These are phyloP conservation scores for Bidens hawaiensis DNA, from an alignment of 140 eudicot species.

Conservation along the genomic window DNA sequence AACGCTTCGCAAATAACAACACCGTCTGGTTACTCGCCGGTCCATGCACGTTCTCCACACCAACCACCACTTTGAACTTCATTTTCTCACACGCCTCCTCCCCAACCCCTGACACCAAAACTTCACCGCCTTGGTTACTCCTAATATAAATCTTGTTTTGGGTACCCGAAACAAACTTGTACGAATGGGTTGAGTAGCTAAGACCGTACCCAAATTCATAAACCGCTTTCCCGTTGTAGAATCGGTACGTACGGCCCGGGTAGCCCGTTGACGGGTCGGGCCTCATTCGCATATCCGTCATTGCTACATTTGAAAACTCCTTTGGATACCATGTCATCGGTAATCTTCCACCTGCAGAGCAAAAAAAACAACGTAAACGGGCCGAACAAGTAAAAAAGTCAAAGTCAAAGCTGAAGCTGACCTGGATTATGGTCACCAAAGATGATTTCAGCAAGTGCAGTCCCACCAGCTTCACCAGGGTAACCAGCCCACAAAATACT, in stretches of 20 bases:
- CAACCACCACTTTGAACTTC: slow-evolving; percentile 30
- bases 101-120: slow-evolving; percentile 20
- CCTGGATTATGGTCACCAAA: slow-evolving; percentile 94
- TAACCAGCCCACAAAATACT: slow-evolving; percentile 82
- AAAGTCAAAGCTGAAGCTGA: slow-evolving; percentile 17
- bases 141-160: slow-evolving; percentile 20
- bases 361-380: too few species aligned
- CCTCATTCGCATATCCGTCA: slow-evolving; percentile 67
- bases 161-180: slow-evolving; percentile 31
- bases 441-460: slow-evolving; percentile 62
- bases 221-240: slow-evolving; percentile 46
- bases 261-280: slow-evolving; percentile 45
- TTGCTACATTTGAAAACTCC: slow-evolving; percentile 38
- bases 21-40: slow-evolving; percentile 42
- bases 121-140: slow-evolving; percentile 6
- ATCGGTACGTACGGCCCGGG: slow-evolving; percentile 58
- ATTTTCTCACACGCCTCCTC: slow-evolving; percentile 19
- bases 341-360: slow-evolving; percentile 48
- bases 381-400: too few species aligned
- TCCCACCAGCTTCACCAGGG: slow-evolving; percentile 84
- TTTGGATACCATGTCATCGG: slow-evolving; percentile 67
- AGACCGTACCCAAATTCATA: slow-evolving; percentile 50
- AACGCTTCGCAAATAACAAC: slow-evolving; percentile 32
- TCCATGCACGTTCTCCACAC: slow-evolving; percentile 36
- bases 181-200: slow-evolving; percentile 51